phyloP scores from a whole-genome alignment of 352 stramenopile genomes.

The Phytophthora aleatoria region DNA sequence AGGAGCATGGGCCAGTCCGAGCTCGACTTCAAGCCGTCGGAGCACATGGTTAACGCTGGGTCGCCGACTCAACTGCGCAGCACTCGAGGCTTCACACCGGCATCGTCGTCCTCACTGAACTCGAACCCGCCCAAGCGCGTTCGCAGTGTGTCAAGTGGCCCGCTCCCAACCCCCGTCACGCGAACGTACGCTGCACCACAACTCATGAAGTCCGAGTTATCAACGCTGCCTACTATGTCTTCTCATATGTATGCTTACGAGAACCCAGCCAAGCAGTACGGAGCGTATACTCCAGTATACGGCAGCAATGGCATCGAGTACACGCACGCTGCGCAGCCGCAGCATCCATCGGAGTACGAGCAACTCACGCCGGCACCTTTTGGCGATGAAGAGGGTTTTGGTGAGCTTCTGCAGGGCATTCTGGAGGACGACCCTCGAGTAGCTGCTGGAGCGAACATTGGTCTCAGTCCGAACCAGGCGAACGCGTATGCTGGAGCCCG shows the following conservation, averaged over 20 bases:
- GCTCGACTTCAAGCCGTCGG: conserved; percentile 53
- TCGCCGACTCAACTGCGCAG: conserved; percentile 29
- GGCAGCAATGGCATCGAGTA: conserved; percentile 38
- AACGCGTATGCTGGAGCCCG: conserved; percentile 19
- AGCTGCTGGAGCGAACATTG: conserved; percentile 12
- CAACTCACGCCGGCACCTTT: conserved; percentile 60
- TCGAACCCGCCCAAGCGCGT: conserved; percentile 32
- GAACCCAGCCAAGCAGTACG: conserved; percentile 36
- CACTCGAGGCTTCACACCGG: conserved; percentile 17
- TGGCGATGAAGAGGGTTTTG: conserved; percentile 69
- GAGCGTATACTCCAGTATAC: conserved; percentile 32
- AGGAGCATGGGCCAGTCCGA: conserved; percentile 64
- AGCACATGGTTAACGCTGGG: conserved; percentile 42
- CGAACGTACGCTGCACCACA: conserved; percentile 33
- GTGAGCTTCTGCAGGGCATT: conserved; percentile 73
- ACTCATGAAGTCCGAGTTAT: conserved; percentile 36
- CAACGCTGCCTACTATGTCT: conserved; percentile 24
- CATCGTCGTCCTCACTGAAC: conserved; percentile 13
- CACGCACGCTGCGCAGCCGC: conserved; percentile 20
- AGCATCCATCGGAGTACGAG: conserved; percentile 46
- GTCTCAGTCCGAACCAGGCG: conserved; percentile 25
- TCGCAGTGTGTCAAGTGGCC: conserved; percentile 34
- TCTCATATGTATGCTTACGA: conserved; percentile 38
- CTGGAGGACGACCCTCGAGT: conserved; percentile 65
- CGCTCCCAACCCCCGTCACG: conserved; percentile 28